Conservation (phyloP, 1,284 basidiomycete species). For the Ustilago cynodontis region DNA sequence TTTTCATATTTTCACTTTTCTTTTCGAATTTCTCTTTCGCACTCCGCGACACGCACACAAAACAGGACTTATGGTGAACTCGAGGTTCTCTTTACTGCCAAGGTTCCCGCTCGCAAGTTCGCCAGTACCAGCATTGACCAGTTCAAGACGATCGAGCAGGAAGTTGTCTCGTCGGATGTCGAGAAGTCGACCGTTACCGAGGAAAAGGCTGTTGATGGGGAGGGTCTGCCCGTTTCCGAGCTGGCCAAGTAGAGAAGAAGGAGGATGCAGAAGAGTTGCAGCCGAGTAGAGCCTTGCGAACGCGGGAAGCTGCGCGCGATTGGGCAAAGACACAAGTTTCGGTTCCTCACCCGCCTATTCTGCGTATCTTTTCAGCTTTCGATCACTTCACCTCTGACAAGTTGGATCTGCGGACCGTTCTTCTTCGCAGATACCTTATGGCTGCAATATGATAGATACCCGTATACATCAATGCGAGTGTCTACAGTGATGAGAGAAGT, state of each 20-base stretch:
- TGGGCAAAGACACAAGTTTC: not conserved
- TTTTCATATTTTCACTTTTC: too few relatives aligned
- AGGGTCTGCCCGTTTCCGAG: constrained; percentile 6
- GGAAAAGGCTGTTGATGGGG: constrained; percentile 10
- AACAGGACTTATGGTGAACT: constrained; percentile 71
- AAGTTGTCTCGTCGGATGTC: constrained; percentile 16
- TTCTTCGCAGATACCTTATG: not conserved
- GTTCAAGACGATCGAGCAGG: constrained; percentile 44
- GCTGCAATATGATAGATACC: constrained; percentile 20
- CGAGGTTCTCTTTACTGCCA: constrained; percentile 70
- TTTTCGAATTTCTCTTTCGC: constrained; percentile 8
- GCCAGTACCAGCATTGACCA: constrained; percentile 64
- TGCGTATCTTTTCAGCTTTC: not conserved
- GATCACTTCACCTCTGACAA: not conserved
- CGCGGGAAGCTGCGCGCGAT: not conserved
- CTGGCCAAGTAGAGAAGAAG: constrained; percentile 12
- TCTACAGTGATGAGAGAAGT: not conserved
- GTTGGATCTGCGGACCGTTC: too few relatives aligned
- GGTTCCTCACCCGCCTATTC: not conserved
- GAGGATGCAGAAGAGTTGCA: not conserved
- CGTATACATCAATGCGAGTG: not conserved
- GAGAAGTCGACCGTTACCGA: constrained; percentile 33
- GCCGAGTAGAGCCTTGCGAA: constrained; percentile 17
- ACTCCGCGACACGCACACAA: not conserved
- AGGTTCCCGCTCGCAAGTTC: constrained; percentile 70